Evolutionary conservation across 2,329 filamentous ascomycete species (phyloP).

Genomic region (Ascochyta fabae): DNA sequence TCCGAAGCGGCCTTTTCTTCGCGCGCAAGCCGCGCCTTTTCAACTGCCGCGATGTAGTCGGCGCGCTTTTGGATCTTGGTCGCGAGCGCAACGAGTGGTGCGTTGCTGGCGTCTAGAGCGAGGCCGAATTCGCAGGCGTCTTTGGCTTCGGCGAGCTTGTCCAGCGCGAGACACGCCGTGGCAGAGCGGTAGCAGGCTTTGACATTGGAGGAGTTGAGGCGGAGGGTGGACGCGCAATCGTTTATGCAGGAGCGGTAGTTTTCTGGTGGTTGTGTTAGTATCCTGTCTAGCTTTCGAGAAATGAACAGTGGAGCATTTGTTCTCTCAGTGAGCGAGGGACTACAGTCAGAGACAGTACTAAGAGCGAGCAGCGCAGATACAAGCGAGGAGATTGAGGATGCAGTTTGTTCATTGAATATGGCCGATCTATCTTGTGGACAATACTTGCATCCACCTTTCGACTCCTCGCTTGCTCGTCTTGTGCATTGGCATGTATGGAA

Average conservation of each 20-base stretch:
- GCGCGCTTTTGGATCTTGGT: slow-evolving; percentile 68
- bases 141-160: slow-evolving; percentile 78
- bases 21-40: slow-evolving; percentile 63
- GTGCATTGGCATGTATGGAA: not conserved
- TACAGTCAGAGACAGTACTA: not conserved
- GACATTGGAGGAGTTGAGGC: slow-evolving; percentile 78
- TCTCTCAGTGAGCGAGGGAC: not conserved
- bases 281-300: too few relatives aligned
- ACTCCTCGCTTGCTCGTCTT: slow-evolving; percentile 5
- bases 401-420: slow-evolving; percentile 11
- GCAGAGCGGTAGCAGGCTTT: slow-evolving; percentile 92
- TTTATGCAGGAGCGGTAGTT: slow-evolving; percentile 88
- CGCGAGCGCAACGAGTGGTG: slow-evolving; percentile 67
- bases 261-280: slow-evolving; percentile 51
- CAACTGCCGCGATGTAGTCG: slow-evolving; percentile 61
- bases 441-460: slow-evolving; percentile 4
- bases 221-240: slow-evolving; percentile 81
- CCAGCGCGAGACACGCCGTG: slow-evolving; percentile 77
- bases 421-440: slow-evolving; percentile 6
- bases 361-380: too few relatives aligned
- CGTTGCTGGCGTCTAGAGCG: slow-evolving; percentile 72
- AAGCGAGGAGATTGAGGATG: slow-evolving; percentile 5
- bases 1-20: slow-evolving; percentile 63
- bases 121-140: slow-evolving; percentile 80
- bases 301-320: too few relatives aligned